Percentiles rank a stretch among this genome's conserved stretches.
These are phyloP conservation scores for Starmerella roubikii DNA, from an alignment of 805 yeast species.

Conservation along the genomic window DNA sequence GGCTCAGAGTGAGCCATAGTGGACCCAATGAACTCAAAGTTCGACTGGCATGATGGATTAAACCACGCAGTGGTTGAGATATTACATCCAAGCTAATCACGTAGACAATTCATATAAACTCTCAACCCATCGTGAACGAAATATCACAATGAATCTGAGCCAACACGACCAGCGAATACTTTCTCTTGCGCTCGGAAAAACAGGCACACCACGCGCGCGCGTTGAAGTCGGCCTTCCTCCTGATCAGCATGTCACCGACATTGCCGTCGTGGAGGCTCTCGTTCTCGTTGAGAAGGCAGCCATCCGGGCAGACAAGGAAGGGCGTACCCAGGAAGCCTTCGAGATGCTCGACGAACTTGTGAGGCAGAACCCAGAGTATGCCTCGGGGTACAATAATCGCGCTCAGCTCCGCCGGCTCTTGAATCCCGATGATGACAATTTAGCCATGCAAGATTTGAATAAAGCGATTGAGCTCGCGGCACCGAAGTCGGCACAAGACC, in stretches of 20 bases:
- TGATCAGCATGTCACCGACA: conserved; percentile 16
- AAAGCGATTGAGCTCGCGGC: conserved; percentile 22
- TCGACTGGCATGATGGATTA: conserved; percentile 11
- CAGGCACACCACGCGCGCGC: not conserved
- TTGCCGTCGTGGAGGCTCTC: conserved; percentile 11
- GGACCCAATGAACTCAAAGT: conserved; percentile 4
- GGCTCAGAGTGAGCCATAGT: conserved; percentile 1
- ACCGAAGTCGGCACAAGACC: conserved; percentile 9
- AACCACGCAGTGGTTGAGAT: too few species aligned
- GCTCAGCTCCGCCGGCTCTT: conserved; percentile 20
- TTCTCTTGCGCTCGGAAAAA: not conserved
- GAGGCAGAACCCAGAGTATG: conserved; percentile 21
- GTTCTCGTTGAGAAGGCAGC: conserved; percentile 19
- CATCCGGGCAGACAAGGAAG: conserved; percentile 10
- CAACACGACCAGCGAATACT: conserved; percentile 2
- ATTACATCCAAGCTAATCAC: too few species aligned
- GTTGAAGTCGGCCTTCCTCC: conserved; percentile 19
- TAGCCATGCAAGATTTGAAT: conserved; percentile 17
- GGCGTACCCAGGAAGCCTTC: conserved; percentile 10
- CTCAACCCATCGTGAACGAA: too few species aligned
- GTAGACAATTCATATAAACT: too few species aligned
- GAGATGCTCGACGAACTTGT: conserved; percentile 18
- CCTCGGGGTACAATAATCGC: conserved; percentile 27
- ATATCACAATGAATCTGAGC: too few species aligned
- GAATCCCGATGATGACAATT: not conserved